Conservation (phyloP, 345 rosid genomes). For the Salix koriyanagi region DNA sequence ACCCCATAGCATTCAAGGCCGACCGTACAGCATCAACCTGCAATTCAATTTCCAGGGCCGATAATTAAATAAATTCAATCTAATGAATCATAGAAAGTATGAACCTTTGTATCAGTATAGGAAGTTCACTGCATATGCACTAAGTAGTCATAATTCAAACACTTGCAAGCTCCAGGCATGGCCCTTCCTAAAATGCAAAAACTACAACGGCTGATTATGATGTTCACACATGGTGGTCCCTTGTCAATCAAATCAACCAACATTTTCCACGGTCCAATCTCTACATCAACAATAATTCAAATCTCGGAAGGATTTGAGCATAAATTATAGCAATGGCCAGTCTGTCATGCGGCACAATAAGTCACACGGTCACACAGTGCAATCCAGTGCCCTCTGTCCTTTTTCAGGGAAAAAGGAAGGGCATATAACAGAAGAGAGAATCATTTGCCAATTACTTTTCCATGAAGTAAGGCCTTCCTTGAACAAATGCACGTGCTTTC, state of each 20-base stretch:
- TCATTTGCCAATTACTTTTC: not conserved
- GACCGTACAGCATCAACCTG: slow-evolving; percentile 89
- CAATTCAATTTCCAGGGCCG: not conserved
- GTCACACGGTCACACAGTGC: slow-evolving; percentile 19
- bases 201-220: not conserved
- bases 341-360: slow-evolving; percentile 18
- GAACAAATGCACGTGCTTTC: not conserved
- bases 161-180: not conserved
- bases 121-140: not conserved
- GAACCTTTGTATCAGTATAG: not conserved
- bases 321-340: slow-evolving; percentile 20
- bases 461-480: not conserved
- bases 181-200: not conserved
- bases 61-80: not conserved
- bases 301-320: not conserved
- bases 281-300: not conserved
- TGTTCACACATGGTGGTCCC: slow-evolving; percentile 19
- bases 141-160: not conserved
- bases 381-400: not conserved
- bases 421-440: not conserved
- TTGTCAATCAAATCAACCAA: not conserved
- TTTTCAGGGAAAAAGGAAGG: not conserved
- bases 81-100: not conserved
- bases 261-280: not conserved
- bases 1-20: slow-evolving; percentile 73